Percentiles rank a stretch among this genome's conserved stretches.
phyloP scores from a whole-genome alignment of 2,329 filamentous ascomycete species.

The Claviceps sp. region DNA sequence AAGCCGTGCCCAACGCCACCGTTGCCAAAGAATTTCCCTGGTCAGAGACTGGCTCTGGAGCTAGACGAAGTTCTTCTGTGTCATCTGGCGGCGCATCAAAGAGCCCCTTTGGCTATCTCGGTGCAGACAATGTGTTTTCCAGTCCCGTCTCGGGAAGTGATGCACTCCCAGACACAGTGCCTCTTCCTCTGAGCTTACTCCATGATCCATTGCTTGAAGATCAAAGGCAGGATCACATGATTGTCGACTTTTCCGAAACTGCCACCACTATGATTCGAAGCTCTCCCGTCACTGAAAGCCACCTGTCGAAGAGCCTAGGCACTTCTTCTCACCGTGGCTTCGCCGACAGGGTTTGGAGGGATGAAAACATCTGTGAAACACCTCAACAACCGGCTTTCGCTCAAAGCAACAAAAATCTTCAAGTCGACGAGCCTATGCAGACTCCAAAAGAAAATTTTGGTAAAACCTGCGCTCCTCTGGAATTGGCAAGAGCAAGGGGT shows the following conservation, averaged over 20 bases:
- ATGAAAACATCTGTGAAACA: background rate
- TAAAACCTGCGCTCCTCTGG: background rate
- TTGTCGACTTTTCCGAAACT: slow-evolving; percentile 23
- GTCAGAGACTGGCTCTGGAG: slow-evolving; percentile 17
- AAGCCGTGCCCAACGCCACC: background rate
- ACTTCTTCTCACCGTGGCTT: slow-evolving; percentile 3
- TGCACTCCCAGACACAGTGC: slow-evolving; percentile 19
- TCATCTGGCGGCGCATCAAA: slow-evolving; percentile 5
- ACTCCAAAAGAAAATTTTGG: background rate
- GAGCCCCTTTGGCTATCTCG: slow-evolving; percentile 13
- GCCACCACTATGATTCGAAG: slow-evolving; percentile 20
- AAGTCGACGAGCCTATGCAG: background rate
- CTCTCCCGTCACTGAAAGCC: slow-evolving; percentile 12
- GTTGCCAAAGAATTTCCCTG: slow-evolving; percentile 11
- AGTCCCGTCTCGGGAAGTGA: slow-evolving; percentile 13
- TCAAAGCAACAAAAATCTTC: background rate
- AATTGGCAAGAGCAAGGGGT: background rate
- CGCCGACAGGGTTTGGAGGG: background rate
- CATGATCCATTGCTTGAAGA: background rate
- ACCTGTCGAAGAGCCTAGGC: slow-evolving; percentile 3
- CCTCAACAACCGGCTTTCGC: background rate
- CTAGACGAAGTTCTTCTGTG: slow-evolving; percentile 18
- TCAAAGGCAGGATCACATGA: background rate
- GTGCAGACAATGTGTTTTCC: slow-evolving; percentile 14
- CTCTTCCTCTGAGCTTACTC: slow-evolving; percentile 10